Base-by-base conservation (phyloP, 2,329 filamentous ascomycete genomes). In the Fusarium pilosicola region DNA sequence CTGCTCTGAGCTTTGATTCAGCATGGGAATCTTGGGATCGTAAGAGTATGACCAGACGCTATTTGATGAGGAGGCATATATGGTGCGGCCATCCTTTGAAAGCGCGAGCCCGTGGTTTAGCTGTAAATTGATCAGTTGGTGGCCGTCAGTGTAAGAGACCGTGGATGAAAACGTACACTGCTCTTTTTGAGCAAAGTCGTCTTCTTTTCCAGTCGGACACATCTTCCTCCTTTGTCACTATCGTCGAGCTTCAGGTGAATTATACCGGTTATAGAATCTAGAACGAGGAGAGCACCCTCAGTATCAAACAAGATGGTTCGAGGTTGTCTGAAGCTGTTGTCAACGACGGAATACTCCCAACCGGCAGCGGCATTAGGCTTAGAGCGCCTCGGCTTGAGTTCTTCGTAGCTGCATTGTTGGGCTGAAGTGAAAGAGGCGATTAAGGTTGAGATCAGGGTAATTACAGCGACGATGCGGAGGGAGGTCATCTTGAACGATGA, bases 31-130 rank as follows among this genome's bases (percentile, higher is more conserved):
- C 6, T 80, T 77, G n/a, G 88, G 81, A 78, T 93, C 86, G 79
- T 95, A 95, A 34, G 84, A 79, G 89, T 91, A 94, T 5, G 88
- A 83, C 77, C 86, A 91, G 39, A 93, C 90, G n/a, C 85, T 83
- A 54, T 88, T 84, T 11, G 85, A 78, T 5, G 86, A 88, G 0
- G 92, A 93, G 22, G 87, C 87, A 75, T 88, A 90, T 60, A 90
- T 78, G 5, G 85, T 89, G 45, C 81, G 84, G 60, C 87, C 86
- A 78, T 90, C 86, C 7, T 80, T 77, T 1, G 87, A 88, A 26
- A 90, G 76, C 34, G 88, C 85, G 57, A 90, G 83, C 44, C 87
- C 87, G 73, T 91, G 89, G 74, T 88, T 89, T 24, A 90, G 81
- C 86, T 89, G n/a, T 14, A 24, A 34, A n/a, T 73, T 22, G 18